Conservation (phyloP, 1,284 basidiomycete genomes). For the Puccinia brachypodii region DNA sequence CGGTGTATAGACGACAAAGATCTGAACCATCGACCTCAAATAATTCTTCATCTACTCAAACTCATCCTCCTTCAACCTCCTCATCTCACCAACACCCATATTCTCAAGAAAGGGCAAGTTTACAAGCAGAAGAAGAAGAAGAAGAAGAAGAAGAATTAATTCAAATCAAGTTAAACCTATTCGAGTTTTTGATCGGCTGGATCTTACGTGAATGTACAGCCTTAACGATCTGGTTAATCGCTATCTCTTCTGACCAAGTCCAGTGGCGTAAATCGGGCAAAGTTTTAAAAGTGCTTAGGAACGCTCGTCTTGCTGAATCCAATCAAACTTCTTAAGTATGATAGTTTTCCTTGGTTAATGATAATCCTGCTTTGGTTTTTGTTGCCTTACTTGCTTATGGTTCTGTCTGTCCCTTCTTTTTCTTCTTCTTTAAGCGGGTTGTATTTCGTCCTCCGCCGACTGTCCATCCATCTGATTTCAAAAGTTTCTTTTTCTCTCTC, state of each 20-base stretch:
- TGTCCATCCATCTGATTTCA: too few relatives aligned
- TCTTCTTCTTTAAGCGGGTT: too few relatives aligned
- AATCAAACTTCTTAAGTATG: neutral
- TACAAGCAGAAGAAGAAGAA: neutral
- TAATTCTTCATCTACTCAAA: conserved; percentile 67
- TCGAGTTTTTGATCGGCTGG: conserved; percentile 73
- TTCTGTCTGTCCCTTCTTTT: neutral
- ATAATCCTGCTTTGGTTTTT: too few relatives aligned
- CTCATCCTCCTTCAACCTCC: conserved; percentile 51
- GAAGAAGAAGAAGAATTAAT: neutral
- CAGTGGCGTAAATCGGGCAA: conserved; percentile 65
- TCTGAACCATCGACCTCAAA: neutral
- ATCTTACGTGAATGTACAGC: conserved; percentile 72
- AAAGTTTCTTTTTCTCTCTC: too few relatives aligned
- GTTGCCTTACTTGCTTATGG: neutral
- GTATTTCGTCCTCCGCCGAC: too few relatives aligned
- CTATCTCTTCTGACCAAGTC: conserved; percentile 75
- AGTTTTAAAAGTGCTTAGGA: conserved; percentile 13
- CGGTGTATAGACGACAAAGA: conserved; percentile 64
- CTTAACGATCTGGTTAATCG: conserved; percentile 78
- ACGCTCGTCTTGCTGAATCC: conserved; percentile 13
- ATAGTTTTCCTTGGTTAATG: too few relatives aligned
- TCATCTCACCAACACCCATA: conserved; percentile 46
- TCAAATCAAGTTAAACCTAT: conserved; percentile 4
- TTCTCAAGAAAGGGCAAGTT: conserved; percentile 56